Percentiles rank a stretch among this genome's conserved stretches.
Conservation (phyloP, 1,139 yeast genomes). For the Pneumocystis oryctolagi region DNA sequence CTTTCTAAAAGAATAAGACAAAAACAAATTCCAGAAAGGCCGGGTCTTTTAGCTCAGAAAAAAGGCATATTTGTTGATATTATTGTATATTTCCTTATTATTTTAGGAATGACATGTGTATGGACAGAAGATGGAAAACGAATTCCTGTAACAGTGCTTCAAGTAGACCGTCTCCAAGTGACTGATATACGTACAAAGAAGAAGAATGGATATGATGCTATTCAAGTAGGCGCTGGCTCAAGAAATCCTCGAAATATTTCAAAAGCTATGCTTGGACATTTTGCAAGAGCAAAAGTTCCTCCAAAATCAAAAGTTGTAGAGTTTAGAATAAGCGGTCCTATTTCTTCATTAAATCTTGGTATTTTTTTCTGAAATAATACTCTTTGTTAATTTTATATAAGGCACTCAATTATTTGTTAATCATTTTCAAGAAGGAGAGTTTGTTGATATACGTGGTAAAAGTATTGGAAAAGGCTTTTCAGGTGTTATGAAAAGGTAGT, state of each 20-base stretch:
- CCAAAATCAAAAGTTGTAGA: conserved; percentile 68
- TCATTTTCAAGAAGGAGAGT: conserved; percentile 70
- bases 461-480: conserved; percentile 95
- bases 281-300: conserved; percentile 63
- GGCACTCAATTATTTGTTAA: conserved; percentile 75
- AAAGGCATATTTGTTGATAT: background rate
- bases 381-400: conserved; percentile 32
- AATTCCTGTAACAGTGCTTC: conserved; percentile 54
- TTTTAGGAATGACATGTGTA: conserved; percentile 70
- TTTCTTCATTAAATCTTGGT: background rate
- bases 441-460: conserved; percentile 61
- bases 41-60: background rate
- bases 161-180: conserved; percentile 80
- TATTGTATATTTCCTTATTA: background rate
- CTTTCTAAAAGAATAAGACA: background rate
- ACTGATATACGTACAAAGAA: conserved; percentile 51
- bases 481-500: conserved; percentile 92
- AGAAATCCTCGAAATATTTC: conserved; percentile 48
- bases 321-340: conserved; percentile 54
- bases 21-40: background rate
- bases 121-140: conserved; percentile 55
- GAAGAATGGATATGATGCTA: conserved; percentile 68
- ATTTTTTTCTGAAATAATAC: background rate
- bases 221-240: conserved; percentile 75
- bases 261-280: conserved; percentile 59